A percentile compares a stretch with the other conserved stretches of the same genome.
Conservation (phyloP, 2,329 filamentous ascomycete species). For the Aspergillus ustus region DNA sequence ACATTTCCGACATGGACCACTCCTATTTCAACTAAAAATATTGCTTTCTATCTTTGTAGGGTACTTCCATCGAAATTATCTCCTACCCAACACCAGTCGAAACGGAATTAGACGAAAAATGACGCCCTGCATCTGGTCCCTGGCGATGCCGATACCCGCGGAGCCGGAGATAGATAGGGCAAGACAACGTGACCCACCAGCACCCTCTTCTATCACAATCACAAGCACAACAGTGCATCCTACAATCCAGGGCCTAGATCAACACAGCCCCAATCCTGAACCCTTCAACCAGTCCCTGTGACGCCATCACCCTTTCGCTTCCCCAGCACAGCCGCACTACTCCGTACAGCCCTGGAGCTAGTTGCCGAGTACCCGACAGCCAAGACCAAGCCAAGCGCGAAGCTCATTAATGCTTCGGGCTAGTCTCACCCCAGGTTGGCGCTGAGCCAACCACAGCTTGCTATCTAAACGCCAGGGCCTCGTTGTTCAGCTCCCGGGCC, state of each 20-base stretch:
- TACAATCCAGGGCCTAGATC: not conserved
- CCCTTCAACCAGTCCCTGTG: not conserved
- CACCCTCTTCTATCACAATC: too few relatives aligned
- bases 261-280: not conserved
- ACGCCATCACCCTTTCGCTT: not conserved
- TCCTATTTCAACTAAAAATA: too few relatives aligned
- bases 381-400: not conserved
- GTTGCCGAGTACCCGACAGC: not conserved
- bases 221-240: too few relatives aligned
- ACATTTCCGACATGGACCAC: too few relatives aligned
- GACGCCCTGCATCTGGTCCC: too few relatives aligned
- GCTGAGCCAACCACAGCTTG: not conserved
- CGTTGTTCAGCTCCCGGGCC: not conserved
- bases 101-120: too few relatives aligned
- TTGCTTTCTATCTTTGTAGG: too few relatives aligned
- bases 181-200: too few relatives aligned
- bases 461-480: not conserved
- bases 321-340: not conserved
- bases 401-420: not conserved
- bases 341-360: not conserved
- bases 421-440: not conserved
- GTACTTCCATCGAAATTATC: too few relatives aligned
- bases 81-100: too few relatives aligned
- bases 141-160: too few relatives aligned
- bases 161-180: too few relatives aligned